Evolutionary conservation across 768 basidiomycete species (phyloP).

Genomic region (Nidula microcarpa): DNA sequence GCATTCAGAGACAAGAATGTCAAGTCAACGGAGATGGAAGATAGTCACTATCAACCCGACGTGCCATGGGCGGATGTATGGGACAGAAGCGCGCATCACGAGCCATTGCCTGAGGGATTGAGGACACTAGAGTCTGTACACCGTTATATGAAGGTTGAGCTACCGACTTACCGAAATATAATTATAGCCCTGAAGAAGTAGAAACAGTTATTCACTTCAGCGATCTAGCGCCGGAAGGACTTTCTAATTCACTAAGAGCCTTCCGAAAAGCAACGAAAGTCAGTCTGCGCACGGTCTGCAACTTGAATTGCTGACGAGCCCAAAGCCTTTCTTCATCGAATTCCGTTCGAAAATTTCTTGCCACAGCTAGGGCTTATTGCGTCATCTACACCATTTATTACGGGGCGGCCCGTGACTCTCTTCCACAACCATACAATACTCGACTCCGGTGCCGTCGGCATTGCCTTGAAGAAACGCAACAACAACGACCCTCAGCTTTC

Average conservation of each 20-base stretch:
- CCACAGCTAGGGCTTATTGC: constrained; percentile 65
- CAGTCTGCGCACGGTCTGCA: constrained; percentile 8
- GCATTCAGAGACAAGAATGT: constrained; percentile 40
- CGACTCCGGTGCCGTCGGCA: constrained; percentile 67
- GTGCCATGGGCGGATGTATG: constrained; percentile 50
- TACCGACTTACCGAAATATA: no score
- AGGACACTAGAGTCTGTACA: constrained; percentile 30
- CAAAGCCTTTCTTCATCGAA: background rate
- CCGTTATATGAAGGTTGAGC: no score
- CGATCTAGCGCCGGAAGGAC: constrained; percentile 55
- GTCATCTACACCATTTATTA: constrained; percentile 76
- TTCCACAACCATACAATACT: constrained; percentile 53
- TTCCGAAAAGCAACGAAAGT: constrained; percentile 52
- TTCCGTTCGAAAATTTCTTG: background rate
- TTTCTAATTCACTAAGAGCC: constrained; percentile 36
- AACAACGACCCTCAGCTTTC: background rate
- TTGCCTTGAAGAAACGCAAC: constrained; percentile 35
- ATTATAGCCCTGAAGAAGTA: constrained; percentile 22
- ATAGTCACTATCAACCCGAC: constrained; percentile 6
- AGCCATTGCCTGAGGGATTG: constrained; percentile 35
- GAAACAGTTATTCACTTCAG: constrained; percentile 49
- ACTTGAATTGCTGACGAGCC: background rate
- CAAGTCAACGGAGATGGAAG: background rate
- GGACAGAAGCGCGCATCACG: constrained; percentile 23
- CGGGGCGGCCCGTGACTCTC: constrained; percentile 70